Conservation (phyloP, 2,329 filamentous ascomycete genomes). For the Colletotrichum falcatum region DNA sequence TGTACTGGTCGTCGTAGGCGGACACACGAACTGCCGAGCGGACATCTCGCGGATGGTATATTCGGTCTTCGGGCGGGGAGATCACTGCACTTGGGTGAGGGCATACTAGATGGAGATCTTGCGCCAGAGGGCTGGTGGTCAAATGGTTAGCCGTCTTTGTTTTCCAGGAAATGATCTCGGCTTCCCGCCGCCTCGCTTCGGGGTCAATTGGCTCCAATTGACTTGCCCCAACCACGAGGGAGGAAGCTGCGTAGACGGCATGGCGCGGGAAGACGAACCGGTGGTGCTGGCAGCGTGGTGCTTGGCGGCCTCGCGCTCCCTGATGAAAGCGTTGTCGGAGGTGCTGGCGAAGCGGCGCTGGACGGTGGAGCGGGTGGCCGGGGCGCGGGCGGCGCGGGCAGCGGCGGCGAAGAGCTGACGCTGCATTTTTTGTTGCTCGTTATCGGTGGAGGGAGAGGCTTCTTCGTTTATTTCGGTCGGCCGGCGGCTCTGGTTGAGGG, state of each 20-base stretch:
- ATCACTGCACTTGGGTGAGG: conserved; percentile 34
- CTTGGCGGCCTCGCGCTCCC: conserved; percentile 90
- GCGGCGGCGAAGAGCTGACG: conserved; percentile 71
- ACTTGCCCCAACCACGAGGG: not conserved
- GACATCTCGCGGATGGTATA: conserved; percentile 38
- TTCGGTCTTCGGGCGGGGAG: conserved; percentile 37
- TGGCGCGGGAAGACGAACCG: conserved; percentile 68
- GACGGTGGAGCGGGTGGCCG: conserved; percentile 63
- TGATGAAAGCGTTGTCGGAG: conserved; percentile 91
- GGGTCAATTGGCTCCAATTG: conserved; percentile 30
- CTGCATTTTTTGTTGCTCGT: conserved; percentile 66
- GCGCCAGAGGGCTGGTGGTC: conserved; percentile 83
- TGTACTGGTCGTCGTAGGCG: not conserved
- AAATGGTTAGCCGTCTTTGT: conserved; percentile 25
- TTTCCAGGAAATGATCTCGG: not conserved
- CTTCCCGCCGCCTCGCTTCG: not conserved
- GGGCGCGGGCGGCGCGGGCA: conserved; percentile 71
- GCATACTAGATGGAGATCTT: conserved; percentile 97
- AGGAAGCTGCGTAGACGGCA: not conserved
- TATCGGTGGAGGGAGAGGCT: conserved; percentile 35
- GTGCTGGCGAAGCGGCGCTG: conserved; percentile 81
- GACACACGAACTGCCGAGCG: not conserved
- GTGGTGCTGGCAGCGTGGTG: conserved; percentile 87
- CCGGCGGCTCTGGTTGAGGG: conserved; percentile 15
- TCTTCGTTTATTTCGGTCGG: conserved; percentile 26